Evolutionary conservation across 1,284 basidiomycete species (phyloP).

Genomic region (Retiboletus flavoniger): DNA sequence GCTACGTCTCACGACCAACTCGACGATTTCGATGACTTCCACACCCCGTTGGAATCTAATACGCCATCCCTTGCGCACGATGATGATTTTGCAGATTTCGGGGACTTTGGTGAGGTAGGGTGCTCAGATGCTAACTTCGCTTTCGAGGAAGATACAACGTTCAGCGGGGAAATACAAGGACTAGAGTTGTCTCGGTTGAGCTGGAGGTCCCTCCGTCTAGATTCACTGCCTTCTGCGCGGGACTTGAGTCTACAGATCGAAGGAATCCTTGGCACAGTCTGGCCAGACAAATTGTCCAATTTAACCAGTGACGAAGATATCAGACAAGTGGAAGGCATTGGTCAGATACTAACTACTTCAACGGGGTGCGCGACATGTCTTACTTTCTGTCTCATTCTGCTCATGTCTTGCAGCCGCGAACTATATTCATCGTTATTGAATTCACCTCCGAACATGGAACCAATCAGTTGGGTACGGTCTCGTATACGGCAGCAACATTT

Average conservation of each 20-base stretch:
- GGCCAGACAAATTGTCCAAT: conserved; percentile 50
- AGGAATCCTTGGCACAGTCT: conserved; percentile 65
- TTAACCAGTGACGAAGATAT: conserved; percentile 70
- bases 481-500: conserved; percentile 85
- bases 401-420: conserved; percentile 59
- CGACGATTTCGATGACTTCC: conserved; percentile 69
- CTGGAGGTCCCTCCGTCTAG: conserved; percentile 65
- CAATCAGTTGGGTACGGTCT: conserved; percentile 89
- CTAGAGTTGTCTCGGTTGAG: conserved; percentile 45
- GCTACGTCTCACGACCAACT: conserved; percentile 50
- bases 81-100: conserved; percentile 85
- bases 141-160: conserved; percentile 45
- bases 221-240: conserved; percentile 58
- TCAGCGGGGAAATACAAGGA: conserved; percentile 39
- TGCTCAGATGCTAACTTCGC: conserved; percentile 32
- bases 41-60: conserved; percentile 49
- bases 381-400: conserved; percentile 22
- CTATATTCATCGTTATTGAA: conserved; percentile 69
- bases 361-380: conserved; percentile 57
- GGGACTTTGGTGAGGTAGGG: conserved; percentile 75
- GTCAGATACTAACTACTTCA: conserved; percentile 71
- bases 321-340: conserved; percentile 75
- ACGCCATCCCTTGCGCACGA: conserved; percentile 45
- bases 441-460: conserved; percentile 65
- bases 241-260: conserved; percentile 64